Evolutionary conservation across 306 rosid genomes (phyloP).

Genomic region (Gastrolobium villosum): DNA sequence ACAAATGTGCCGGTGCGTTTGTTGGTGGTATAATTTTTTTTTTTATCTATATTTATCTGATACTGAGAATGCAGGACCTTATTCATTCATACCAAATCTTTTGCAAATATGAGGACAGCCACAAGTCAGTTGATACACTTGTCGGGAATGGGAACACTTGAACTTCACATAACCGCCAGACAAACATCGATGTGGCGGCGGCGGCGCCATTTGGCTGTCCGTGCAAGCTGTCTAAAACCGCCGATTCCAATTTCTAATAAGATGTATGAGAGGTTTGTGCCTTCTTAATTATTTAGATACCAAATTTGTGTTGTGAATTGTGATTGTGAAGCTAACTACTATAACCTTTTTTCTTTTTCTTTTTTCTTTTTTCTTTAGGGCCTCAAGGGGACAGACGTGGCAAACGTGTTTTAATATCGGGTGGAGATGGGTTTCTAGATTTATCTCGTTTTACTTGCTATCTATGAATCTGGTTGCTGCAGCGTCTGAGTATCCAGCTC

Average conservation of each 20-base stretch:
- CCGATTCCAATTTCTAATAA: slow-evolving; percentile 4
- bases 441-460: slow-evolving; percentile 64
- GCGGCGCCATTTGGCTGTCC: neutral
- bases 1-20: no score
- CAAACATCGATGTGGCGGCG: neutral
- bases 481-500: slow-evolving; percentile 56
- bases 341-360: neutral
- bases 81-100: neutral
- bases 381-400: slow-evolving; percentile 37
- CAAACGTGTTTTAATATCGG: slow-evolving; percentile 43
- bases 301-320: neutral
- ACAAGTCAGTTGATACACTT: neutral
- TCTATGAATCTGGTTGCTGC: slow-evolving; percentile 58
- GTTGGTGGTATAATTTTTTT: no score
- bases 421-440: slow-evolving; percentile 63
- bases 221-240: slow-evolving; percentile 24
- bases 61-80: neutral
- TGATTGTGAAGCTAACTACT: slow-evolving; percentile 31
- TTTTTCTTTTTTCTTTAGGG: slow-evolving; percentile 26
- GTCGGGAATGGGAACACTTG: neutral
- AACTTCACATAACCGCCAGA: neutral
- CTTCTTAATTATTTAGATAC: neutral
- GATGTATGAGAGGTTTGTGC: slow-evolving; percentile 6
- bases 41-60: neutral
- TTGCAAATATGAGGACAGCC: slow-evolving; percentile 14